A percentile compares a stretch with the other conserved stretches of the same genome.
These are phyloP conservation scores for Hymenoscyphus infarciens DNA, from an alignment of 2,329 filamentous ascomycete genomes.

Conservation along the genomic window DNA sequence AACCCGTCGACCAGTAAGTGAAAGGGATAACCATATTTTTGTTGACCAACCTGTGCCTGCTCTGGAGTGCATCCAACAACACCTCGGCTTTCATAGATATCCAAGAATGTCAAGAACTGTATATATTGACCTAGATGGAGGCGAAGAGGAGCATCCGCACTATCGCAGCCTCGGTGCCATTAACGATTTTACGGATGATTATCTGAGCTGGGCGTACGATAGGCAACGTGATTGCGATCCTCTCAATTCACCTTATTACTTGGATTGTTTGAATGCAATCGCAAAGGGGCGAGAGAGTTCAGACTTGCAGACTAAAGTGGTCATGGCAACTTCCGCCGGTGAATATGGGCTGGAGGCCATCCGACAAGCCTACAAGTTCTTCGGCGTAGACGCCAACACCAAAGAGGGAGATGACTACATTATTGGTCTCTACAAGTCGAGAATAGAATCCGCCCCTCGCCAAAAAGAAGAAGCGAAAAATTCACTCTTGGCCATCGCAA, in stretches of 20 bases:
- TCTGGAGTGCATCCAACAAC: constrained; percentile 28
- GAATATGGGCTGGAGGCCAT: constrained; percentile 55
- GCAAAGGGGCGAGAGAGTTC: constrained; percentile 48
- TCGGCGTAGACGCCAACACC: constrained; percentile 49
- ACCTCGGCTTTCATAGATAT: constrained; percentile 32
- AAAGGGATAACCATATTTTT: not conserved
- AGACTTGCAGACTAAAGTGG: constrained; percentile 54
- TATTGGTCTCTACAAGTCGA: constrained; percentile 57
- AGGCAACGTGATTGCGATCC: constrained; percentile 56
- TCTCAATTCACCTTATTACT: constrained; percentile 54
- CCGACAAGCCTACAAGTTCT: constrained; percentile 53
- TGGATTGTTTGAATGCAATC: constrained; percentile 62
- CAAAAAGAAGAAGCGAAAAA: constrained; percentile 54
- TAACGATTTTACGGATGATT: constrained; percentile 57
- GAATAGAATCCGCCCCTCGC: constrained; percentile 50
- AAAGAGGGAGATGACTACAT: constrained; percentile 55
- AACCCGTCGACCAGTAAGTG: constrained; percentile 18
- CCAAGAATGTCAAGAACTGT: constrained; percentile 28
- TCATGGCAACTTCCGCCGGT: constrained; percentile 55
- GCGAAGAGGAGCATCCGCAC: constrained; percentile 34
- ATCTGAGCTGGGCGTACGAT: constrained; percentile 61
- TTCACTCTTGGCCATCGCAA: constrained; percentile 57
- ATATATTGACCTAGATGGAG: constrained; percentile 37
- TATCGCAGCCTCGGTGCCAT: constrained; percentile 62
- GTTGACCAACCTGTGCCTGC: constrained; percentile 19